Evolutionary conservation across 1,284 basidiomycete species (phyloP), one percentile per base, ranked within the genome.

Genomic region (Apiotrichum montevideense): DNA sequence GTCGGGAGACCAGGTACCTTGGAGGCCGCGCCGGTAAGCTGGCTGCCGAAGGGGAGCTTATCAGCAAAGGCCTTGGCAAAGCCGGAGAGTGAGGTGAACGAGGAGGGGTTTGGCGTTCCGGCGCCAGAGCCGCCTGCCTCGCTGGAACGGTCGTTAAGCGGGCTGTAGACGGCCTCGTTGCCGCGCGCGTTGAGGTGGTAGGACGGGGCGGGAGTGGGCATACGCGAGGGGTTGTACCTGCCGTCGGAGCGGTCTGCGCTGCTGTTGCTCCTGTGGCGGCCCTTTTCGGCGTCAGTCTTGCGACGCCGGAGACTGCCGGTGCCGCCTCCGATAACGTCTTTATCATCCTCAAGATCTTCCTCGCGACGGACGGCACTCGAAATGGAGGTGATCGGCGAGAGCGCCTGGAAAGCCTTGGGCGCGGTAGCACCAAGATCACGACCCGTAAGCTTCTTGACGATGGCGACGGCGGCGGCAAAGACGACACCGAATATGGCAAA

Each of bases 401-500:
- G 37, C 4, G 35, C 15, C 4, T 14, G 3, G 35, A 49, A 10
- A 11, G 35, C 9, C 3, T 3, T 14, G 35, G 47, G 47, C 3
- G 15, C 35, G 9, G 5, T 13, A 3, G 47, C 51, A 35, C 54
- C 54, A n/a, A 44, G 33, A 21, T 54, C 29, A 29, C 43, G 47
- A 33, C 60, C 60, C 5, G 53, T 55, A 35, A 62, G 32, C 49
- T 58, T 55, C 39, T 58, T 51, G 48, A 57, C 42, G 37, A 58
- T 34, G 34, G 55, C 46, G 10, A 53, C 46, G 8, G 52, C 52
- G 3, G 43, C 55, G 7, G 54, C 55, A 15, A 62, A 62, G 14
- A 58, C 57, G 42, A 47, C 57, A 6, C 57, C 60, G 35, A 62
- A 62, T 8, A 62, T 50, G 14, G 60, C 60, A 13, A 62, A 53